phyloP scores from a whole-genome alignment of 768 basidiomycete genomes.

The Mycena polygramma region DNA sequence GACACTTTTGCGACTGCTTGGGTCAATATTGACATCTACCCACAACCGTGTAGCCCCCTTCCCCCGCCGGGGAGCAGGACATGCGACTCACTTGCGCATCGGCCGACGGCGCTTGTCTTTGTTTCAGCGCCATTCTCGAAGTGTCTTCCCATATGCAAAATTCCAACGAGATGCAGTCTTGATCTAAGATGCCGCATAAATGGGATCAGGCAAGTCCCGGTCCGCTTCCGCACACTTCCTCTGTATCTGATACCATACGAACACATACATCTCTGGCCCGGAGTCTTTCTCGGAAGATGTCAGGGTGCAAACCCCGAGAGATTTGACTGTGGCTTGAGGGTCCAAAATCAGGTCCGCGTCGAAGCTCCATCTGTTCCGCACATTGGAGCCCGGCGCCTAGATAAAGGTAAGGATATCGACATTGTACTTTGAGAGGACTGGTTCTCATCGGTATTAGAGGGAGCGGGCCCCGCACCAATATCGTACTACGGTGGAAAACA shows the following conservation, averaged over 20 bases:
- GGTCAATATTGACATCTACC: too few relatives aligned
- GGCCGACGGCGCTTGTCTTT: not conserved
- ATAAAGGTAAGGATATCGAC: not conserved
- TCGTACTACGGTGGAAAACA: not conserved
- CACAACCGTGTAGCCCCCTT: too few relatives aligned
- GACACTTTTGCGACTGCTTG: too few relatives aligned
- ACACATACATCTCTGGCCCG: not conserved
- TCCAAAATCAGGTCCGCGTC: constrained; percentile 12
- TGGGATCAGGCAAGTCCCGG: not conserved
- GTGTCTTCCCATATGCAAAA: too few relatives aligned
- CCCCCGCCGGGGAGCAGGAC: not conserved
- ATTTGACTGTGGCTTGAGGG: constrained; percentile 17
- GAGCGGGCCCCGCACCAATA: not conserved
- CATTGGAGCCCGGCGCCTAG: not conserved
- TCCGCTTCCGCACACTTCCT: too few relatives aligned
- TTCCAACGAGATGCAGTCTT: too few relatives aligned
- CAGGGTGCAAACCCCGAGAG: not conserved
- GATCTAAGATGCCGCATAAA: too few relatives aligned
- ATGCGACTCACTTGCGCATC: too few relatives aligned
- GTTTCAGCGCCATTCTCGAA: not conserved
- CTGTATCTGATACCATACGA: not conserved
- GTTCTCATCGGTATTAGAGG: constrained; percentile 5
- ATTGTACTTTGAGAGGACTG: not conserved
- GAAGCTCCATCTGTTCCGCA: not conserved
- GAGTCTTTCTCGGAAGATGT: not conserved